phyloP scores from a whole-genome alignment of 345 rosid species.

The Syzygium jambos region DNA sequence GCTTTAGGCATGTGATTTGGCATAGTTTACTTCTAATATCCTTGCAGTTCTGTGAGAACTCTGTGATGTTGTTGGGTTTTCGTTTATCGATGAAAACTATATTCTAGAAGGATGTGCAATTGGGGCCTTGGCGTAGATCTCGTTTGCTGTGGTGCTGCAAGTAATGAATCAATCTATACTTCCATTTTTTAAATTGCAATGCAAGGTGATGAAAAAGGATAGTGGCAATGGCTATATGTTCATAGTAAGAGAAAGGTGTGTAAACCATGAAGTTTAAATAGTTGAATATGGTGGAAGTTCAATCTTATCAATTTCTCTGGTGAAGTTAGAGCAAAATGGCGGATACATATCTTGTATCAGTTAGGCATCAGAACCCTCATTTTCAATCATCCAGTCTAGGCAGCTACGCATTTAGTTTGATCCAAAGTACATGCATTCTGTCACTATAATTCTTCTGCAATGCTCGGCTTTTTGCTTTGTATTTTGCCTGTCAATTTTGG shows the following conservation, averaged over 20 bases:
- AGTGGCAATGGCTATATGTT: neutral
- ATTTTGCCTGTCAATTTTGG: neutral
- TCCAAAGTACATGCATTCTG: neutral
- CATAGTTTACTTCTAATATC: neutral
- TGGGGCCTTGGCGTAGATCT: neutral
- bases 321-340: neutral
- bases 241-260: neutral
- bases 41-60: neutral
- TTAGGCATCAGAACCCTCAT: neutral
- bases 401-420: neutral
- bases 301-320: neutral
- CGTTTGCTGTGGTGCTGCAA: neutral
- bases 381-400: neutral
- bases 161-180: neutral
- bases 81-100: neutral
- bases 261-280: neutral
- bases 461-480: neutral
- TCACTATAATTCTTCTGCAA: neutral
- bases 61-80: neutral
- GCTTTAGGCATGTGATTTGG: neutral
- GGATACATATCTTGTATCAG: neutral
- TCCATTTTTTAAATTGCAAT: neutral
- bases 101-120: neutral
- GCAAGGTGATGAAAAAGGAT: neutral
- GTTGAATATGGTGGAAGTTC: neutral